These are phyloP conservation scores for Globisporangium middletonii DNA, from an alignment of 352 stramenopile species.

Conservation along the genomic window DNA sequence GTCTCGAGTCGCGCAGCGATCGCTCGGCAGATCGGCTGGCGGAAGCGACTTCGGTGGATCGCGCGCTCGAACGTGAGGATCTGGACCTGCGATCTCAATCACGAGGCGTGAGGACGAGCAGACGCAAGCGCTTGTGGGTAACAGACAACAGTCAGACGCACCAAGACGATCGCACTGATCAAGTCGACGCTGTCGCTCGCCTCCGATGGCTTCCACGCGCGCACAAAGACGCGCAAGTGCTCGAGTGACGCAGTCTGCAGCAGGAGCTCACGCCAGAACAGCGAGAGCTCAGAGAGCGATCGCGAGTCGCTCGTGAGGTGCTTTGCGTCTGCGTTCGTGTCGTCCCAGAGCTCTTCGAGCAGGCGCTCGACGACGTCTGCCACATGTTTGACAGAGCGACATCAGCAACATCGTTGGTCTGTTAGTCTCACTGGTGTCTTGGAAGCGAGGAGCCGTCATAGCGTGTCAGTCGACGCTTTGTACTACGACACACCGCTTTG, in stretches of 20 bases:
- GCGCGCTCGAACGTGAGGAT: conserved; percentile 53
- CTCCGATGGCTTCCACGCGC: conserved; percentile 5
- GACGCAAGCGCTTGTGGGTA: background rate
- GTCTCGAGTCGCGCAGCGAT: conserved; percentile 16
- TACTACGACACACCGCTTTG: conserved; percentile 8
- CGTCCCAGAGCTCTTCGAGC: conserved; percentile 26
- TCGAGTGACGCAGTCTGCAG: background rate
- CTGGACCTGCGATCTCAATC: conserved; percentile 17
- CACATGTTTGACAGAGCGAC: background rate
- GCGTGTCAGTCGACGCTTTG: background rate
- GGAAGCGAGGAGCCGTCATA: background rate
- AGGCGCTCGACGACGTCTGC: conserved; percentile 31
- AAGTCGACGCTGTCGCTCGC: conserved; percentile 18
- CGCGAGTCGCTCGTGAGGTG: background rate
- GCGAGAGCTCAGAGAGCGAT: conserved; percentile 25
- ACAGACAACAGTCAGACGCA: conserved; percentile 7
- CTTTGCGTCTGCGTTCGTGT: background rate
- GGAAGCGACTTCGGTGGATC: conserved; percentile 53
- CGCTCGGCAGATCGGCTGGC: conserved; percentile 27
- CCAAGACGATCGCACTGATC: conserved; percentile 45
- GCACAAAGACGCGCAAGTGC: conserved; percentile 21
- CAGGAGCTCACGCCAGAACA: conserved; percentile 12
- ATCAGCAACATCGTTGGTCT: conserved; percentile 2
- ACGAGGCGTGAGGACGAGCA: conserved; percentile 3
- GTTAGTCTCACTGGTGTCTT: too few relatives aligned